Conservation (phyloP, 2,329 filamentous ascomycete species). For the Didymella pinodella region DNA sequence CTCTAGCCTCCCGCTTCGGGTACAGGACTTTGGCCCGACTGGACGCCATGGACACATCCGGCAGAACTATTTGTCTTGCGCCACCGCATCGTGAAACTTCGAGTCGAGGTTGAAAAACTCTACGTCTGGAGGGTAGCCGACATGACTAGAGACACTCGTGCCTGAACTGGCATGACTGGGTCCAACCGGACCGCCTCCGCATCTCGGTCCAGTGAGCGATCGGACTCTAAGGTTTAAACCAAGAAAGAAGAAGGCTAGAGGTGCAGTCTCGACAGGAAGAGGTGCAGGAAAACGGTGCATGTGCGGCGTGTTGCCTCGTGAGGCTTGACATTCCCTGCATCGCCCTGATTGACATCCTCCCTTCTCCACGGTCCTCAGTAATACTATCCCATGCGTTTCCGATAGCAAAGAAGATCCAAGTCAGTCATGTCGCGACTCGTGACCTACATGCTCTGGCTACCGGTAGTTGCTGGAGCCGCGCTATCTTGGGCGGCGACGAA, state of each 20-base stretch:
- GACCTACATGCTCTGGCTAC: slow-evolving; percentile 4
- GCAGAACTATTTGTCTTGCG: not conserved
- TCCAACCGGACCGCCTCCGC: slow-evolving; percentile 6
- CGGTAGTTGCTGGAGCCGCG: slow-evolving; percentile 5
- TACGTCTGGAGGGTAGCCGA: not conserved
- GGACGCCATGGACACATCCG: slow-evolving; percentile 4
- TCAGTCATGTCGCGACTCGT: slow-evolving; percentile 10
- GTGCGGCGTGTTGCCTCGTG: slow-evolving; percentile 5
- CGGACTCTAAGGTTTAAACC: not conserved
- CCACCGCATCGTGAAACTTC: slow-evolving; percentile 6
- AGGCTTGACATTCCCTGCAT: slow-evolving; percentile 6
- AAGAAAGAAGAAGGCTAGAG: slow-evolving; percentile 1
- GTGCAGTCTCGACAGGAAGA: slow-evolving; percentile 2
- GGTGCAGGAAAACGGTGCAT: slow-evolving; percentile 1
- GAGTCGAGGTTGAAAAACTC: not conserved
- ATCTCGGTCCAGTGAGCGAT: not conserved
- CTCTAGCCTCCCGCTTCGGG: not conserved
- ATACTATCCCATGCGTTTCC: not conserved
- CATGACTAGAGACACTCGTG: not conserved
- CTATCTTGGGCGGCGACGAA: not conserved
- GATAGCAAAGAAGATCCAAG: not conserved
- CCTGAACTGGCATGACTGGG: no score
- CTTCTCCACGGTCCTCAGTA: not conserved
- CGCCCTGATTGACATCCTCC: not conserved
- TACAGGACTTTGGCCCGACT: not conserved